Conservation (phyloP, 192 early-diverging fungal genomes). For the Umbelopsis ramanniana region DNA sequence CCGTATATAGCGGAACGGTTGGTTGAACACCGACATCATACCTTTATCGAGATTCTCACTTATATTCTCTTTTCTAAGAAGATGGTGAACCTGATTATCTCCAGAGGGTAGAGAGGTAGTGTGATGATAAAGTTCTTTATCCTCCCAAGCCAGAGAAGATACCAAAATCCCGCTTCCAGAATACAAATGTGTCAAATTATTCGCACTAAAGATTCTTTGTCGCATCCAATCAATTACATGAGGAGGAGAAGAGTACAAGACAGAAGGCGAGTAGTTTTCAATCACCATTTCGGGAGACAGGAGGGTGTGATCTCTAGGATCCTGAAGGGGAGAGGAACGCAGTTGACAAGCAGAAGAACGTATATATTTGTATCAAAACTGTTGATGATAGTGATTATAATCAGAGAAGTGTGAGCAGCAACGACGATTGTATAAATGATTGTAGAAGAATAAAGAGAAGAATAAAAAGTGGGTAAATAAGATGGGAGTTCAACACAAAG, state of each 20-base stretch:
- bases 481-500: neutral
- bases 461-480: neutral
- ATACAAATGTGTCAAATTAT: neutral
- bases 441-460: neutral
- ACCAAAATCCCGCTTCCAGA: neutral
- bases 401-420: neutral
- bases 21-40: neutral
- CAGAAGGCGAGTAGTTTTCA: neutral
- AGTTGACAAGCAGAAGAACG: neutral
- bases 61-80: neutral
- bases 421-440: neutral
- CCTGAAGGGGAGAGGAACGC: neutral
- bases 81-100: too few relatives aligned
- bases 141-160: neutral
- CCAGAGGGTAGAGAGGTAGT: neutral
- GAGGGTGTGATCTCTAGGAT: neutral
- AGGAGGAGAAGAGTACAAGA: neutral
- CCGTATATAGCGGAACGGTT: neutral
- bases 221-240: neutral
- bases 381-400: neutral
- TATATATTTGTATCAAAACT: slow-evolving; percentile 1
- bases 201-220: neutral
- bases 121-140: neutral
- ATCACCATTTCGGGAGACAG: neutral
- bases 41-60: neutral